Conservation (phyloP, 75 land plant genomes). For the Selaginella moellendorffii region DNA sequence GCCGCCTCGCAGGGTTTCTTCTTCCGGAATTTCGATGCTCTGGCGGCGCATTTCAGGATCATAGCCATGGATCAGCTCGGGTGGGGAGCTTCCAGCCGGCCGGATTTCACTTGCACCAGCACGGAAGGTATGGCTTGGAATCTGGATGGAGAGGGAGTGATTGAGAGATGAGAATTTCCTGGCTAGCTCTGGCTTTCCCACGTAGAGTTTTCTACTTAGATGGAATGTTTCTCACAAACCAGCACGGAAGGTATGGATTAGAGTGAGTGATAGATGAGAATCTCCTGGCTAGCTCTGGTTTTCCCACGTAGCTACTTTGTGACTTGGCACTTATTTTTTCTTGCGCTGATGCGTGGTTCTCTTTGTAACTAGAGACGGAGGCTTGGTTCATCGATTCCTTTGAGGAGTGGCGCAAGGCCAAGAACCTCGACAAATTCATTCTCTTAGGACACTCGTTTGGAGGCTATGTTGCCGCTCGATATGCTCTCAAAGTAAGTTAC, state of each 20-base stretch:
- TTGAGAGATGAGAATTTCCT: too few relatives aligned
- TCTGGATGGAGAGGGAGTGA: too few relatives aligned
- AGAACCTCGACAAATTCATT: conserved; percentile 76
- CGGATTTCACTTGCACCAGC: conserved; percentile 92
- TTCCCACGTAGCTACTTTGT: too few relatives aligned
- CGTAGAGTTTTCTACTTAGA: too few relatives aligned
- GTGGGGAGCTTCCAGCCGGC: conserved; percentile 99
- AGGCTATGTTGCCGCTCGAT: conserved; percentile 92
- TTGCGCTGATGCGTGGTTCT: too few relatives aligned
- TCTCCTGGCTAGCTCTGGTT: too few relatives aligned
- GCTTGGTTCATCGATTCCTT: conserved; percentile 98
- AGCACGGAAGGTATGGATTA: neutral
- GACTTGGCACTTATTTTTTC: neutral
- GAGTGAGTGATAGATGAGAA: neutral
- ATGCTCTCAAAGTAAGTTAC: conserved; percentile 75
- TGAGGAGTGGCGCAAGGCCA: conserved; percentile 96
- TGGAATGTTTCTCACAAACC: too few relatives aligned
- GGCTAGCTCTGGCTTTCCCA: too few relatives aligned
- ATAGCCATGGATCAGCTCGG: conserved; percentile 94
- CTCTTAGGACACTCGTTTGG: conserved; percentile 95
- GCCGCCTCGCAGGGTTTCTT: conserved; percentile 95
- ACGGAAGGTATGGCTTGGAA: conserved; percentile 80
- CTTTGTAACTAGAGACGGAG: conserved; percentile 99
- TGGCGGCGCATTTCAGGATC: conserved; percentile 56
- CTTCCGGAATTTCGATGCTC: conserved; percentile 91